Conservation (phyloP, 164 flowering plant species). For the Aristolochia contorta region DNA sequence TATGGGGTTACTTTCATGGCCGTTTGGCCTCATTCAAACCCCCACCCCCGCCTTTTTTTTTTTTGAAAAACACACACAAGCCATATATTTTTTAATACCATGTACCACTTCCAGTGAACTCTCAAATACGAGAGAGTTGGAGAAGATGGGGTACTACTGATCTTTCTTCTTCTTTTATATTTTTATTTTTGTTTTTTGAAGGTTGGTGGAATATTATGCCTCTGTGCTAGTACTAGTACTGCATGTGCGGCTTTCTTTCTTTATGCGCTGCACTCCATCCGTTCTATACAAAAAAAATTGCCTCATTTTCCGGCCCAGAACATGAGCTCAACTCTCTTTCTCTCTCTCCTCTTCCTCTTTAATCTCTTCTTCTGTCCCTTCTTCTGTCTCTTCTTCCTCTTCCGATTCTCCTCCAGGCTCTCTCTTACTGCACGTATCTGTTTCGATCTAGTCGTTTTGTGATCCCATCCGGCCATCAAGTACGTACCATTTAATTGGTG, state of each 20-base stretch:
- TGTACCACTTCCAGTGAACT: not conserved
- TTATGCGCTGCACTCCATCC: not conserved
- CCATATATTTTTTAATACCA: too few relatives aligned
- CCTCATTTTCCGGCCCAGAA: not conserved
- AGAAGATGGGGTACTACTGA: not conserved
- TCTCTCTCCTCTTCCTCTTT: not conserved
- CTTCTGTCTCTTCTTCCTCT: too few relatives aligned
- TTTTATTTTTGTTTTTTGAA: not conserved
- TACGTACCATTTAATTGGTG: not conserved
- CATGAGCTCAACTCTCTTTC: not conserved
- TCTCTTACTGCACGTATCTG: not conserved
- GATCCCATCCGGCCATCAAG: not conserved
- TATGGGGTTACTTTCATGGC: constrained; percentile 4
- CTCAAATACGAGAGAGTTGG: not conserved
- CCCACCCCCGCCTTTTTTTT: too few relatives aligned
- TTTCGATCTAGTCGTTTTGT: too few relatives aligned
- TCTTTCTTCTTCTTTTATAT: too few relatives aligned
- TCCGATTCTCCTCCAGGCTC: not conserved
- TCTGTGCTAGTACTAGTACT: not conserved
- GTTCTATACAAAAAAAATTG: not conserved
- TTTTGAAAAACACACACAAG: too few relatives aligned
- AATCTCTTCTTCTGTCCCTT: too few relatives aligned
- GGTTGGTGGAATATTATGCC: constrained; percentile 3
- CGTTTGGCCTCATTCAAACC: constrained; percentile 1
- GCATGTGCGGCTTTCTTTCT: not conserved